Evolutionary conservation across 1,284 basidiomycete species (phyloP).

Genomic region (Mrakiaceae sp.): DNA sequence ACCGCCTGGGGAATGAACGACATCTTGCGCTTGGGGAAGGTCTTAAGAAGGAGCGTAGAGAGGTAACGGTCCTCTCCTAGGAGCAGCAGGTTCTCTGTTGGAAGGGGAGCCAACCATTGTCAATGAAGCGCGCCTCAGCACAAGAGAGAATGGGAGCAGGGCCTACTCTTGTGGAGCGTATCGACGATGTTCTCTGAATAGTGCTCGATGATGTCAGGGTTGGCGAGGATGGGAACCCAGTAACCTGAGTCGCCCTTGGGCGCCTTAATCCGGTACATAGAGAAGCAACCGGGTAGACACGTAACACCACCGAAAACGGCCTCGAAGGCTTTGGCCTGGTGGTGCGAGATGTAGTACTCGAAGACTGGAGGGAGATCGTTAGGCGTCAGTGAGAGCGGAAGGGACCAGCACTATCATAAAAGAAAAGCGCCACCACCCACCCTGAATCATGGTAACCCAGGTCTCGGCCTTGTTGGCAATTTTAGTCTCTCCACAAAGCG

Average conservation of each 20-base stretch:
- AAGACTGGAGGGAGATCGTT: constrained; percentile 52
- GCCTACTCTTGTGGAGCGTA: constrained; percentile 82
- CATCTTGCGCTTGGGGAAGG: constrained; percentile 98
- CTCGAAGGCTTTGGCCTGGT: constrained; percentile 97
- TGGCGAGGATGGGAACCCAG: constrained; percentile 96
- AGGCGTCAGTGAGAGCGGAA: neutral
- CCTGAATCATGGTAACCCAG: constrained; percentile 98
- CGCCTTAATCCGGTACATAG: constrained; percentile 98
- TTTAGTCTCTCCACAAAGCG: constrained; percentile 96
- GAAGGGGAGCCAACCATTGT: constrained; percentile 25
- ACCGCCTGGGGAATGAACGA: constrained; percentile 97
- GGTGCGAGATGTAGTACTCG: constrained; percentile 99
- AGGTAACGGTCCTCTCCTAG: constrained; percentile 99
- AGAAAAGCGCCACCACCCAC: constrained; percentile 38
- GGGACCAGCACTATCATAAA: neutral
- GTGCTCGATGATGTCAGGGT: constrained; percentile 93
- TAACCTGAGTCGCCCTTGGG: constrained; percentile 85
- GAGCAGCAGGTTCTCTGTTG: constrained; percentile 69
- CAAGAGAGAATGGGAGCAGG: constrained; percentile 35
- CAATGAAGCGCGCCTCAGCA: constrained; percentile 35
- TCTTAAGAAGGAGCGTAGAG: constrained; percentile 89
- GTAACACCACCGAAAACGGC: constrained; percentile 99
- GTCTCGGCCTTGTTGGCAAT: constrained; percentile 97
- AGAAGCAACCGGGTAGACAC: constrained; percentile 97
- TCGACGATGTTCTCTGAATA: constrained; percentile 97